Base-by-base conservation (phyloP, 2,329 filamentous ascomycete species). In the Aureobasidium sp. region DNA sequence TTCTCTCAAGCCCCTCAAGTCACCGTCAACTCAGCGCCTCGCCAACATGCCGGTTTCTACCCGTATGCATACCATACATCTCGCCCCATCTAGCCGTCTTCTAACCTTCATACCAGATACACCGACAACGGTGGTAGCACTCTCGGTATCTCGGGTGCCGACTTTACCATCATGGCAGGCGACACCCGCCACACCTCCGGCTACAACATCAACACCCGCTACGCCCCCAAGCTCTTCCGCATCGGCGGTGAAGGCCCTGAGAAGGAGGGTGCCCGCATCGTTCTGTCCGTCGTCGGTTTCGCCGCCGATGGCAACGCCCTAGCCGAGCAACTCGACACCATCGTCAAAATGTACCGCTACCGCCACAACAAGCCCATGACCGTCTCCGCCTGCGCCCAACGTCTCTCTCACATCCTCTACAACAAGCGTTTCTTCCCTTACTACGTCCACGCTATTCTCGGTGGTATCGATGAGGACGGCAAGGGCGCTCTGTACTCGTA, bases 271-370 rank as follows among this genome's bases (percentile, higher is more conserved):
- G 89, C 91, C 58, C 89, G 86, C 60, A 89, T 99, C 70, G 85
- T 97, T 16, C 83, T 99, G 53, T 95, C 92, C 2, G 93, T 99
- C 0, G 93, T 96, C 47, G 94, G 94, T 50, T 99, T 97, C 73
- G 91, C 92, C 14, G 94, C 94, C 66, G 94, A 99, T 75, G 94
- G 94, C 63, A 86, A 92, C 70, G 93, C 94, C 39, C 82, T 99
- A 68, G 93, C 94, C 77, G 93, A 97, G 78, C 89, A 91, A 66
- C 85, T 97, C 66, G 93, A 97, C 74, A 87, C 90, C 66, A 85
- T 96, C 72, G 94, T 95, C 81, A 97, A 96, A 82, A 96, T 97
- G 88, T 97, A 97, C 85, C 90, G 89, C 71, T 97, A 97, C 81
- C 91, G 95, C 75, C 93, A 97, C 76, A 91, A 91, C 76, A 99